Base-by-base conservation (phyloP, 768 basidiomycete species). In the Tulasnella sp. region DNA sequence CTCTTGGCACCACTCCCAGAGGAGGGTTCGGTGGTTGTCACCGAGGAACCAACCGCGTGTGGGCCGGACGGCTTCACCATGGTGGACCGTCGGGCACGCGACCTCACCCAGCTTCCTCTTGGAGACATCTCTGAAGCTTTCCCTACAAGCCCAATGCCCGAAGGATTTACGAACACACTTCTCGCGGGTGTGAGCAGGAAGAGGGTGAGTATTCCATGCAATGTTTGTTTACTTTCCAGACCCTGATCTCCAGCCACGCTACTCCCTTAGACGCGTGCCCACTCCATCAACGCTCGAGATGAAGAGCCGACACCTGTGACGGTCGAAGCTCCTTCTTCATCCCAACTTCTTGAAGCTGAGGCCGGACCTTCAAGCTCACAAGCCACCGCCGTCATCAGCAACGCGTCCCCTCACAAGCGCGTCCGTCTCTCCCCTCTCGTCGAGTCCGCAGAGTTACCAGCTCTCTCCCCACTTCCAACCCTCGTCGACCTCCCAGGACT, bases 71-170 rank as follows among this genome's bases (percentile, higher is more conserved):
- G 78, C 41, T 31, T 79, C 16, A 79, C 78, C 18, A 12, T 72
- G n/a, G 78, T 72, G 72, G 78, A 79, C 72, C 78, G 78, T 5
- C 78, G 69, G 12, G 78, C 78, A 24, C 42, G n/a, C 24, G 78
- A 79, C 34, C 78, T 79, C 42, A 79, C 78, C 22, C 58, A 72
- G 42, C 60, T 72, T 28, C 78, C 78, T 31, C 44, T 79, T n/a
- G 78, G 60, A 20, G 78, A 79, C 42, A 79, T 79, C 72, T 72
- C 64, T 42, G 72, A 41, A 42, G 78, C 78, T 64, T 79, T 40
- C 72, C 40, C 78, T 1, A 72, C 78, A 42, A 46, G 58, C 37
- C 20, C 60, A n/a, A 28, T 54, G 20, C 58, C 78, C n/a, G 41
- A 41, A 44, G 60, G 22, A 31, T 64, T 64, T 24, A 24, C 31